A percentile compares a stretch with the other conserved stretches of the same genome.
Conservation (phyloP, 345 rosid species). For the Eucalyptus viminalis region DNA sequence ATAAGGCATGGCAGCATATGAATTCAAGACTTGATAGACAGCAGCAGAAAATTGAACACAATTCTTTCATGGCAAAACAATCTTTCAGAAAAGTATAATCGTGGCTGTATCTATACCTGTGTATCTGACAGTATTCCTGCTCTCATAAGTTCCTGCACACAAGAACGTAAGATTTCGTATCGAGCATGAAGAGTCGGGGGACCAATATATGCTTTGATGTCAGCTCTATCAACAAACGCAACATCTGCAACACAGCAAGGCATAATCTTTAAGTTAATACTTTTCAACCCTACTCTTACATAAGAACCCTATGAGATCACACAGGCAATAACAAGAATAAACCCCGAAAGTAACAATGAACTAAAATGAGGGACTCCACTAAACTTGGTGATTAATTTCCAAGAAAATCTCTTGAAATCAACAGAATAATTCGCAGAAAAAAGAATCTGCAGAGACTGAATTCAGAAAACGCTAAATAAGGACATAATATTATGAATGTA, state of each 20-base stretch:
- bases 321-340: neutral
- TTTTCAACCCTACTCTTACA: neutral
- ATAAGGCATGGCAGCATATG: neutral
- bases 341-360: neutral
- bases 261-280: neutral
- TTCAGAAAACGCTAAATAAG: neutral
- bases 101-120: conserved; percentile 28
- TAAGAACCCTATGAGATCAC: neutral
- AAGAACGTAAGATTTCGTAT: conserved; percentile 78
- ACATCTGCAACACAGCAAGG: conserved; percentile 47
- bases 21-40: neutral
- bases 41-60: neutral
- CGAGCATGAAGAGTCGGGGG: conserved; percentile 96
- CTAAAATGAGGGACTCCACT: neutral
- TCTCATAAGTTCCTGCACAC: conserved; percentile 69
- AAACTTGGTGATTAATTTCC: neutral
- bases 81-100: neutral
- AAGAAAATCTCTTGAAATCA: neutral
- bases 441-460: neutral
- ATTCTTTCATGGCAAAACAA: neutral
- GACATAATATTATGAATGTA: neutral
- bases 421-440: neutral
- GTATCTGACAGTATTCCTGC: conserved; percentile 53
- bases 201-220: conserved; percentile 94
- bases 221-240: conserved; percentile 96